phyloP scores from a whole-genome alignment of 2,329 filamentous ascomycete genomes.

The Hymenoscyphus scutula region DNA sequence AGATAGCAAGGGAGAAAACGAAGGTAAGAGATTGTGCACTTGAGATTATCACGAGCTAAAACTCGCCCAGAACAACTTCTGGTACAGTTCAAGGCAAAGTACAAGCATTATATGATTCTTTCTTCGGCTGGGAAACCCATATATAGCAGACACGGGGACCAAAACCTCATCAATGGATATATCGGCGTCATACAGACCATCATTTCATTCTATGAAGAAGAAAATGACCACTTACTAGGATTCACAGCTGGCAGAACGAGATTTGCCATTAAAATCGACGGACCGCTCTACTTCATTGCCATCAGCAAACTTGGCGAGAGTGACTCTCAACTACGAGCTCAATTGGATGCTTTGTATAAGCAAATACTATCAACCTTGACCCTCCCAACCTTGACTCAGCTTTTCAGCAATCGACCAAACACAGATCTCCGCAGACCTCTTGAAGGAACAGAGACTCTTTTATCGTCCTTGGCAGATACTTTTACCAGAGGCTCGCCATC shows the following conservation, averaged over 20 bases:
- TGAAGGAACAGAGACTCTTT: slow-evolving; percentile 84
- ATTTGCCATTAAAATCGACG: slow-evolving; percentile 82
- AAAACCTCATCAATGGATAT: slow-evolving; percentile 85
- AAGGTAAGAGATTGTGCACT: slow-evolving; percentile 43
- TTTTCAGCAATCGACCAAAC: slow-evolving; percentile 89
- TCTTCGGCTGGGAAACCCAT: slow-evolving; percentile 97
- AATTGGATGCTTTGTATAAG: slow-evolving; percentile 95
- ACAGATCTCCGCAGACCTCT: slow-evolving; percentile 87
- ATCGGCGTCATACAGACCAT: slow-evolving; percentile 96
- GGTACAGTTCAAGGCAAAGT: slow-evolving; percentile 80
- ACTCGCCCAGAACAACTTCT: slow-evolving; percentile 47
- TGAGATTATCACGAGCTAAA: slow-evolving; percentile 2
- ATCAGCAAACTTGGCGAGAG: slow-evolving; percentile 92
- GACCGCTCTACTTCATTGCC: slow-evolving; percentile 87
- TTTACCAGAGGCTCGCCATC: slow-evolving; percentile 93
- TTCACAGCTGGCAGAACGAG: slow-evolving; percentile 85
- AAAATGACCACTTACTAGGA: slow-evolving; percentile 71
- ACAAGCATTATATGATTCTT: slow-evolving; percentile 95
- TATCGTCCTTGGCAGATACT: slow-evolving; percentile 89
- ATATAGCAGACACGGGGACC: slow-evolving; percentile 90
- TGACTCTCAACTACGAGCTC: slow-evolving; percentile 79
- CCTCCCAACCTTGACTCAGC: slow-evolving; percentile 77
- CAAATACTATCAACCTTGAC: slow-evolving; percentile 96
- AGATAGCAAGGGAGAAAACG: slow-evolving; percentile 50
- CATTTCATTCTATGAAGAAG: slow-evolving; percentile 90